phyloP scores from a whole-genome alignment of 2,329 filamentous ascomycete genomes.

The Aspergillus clavatus region DNA sequence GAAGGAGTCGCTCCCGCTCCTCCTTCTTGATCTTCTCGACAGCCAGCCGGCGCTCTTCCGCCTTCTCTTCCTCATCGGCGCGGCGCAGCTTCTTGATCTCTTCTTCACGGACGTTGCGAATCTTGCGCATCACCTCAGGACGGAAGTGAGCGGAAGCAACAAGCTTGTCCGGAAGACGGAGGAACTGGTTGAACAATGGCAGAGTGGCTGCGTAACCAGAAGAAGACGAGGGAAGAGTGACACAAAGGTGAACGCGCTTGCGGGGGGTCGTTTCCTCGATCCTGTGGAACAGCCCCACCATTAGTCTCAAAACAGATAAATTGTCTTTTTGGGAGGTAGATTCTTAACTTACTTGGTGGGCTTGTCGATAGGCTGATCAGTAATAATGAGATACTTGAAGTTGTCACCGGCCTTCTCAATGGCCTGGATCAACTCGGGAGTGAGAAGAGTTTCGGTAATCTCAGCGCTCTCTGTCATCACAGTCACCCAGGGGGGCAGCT shows the following conservation, averaged over 20 bases:
- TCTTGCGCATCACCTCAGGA: constrained; percentile 79
- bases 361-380: constrained; percentile 83
- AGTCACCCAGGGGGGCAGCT: constrained; percentile 83
- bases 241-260: constrained; percentile 79
- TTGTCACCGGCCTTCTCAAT: constrained; percentile 71
- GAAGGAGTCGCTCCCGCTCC: constrained; percentile 80
- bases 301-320: too few relatives aligned
- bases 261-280: constrained; percentile 77
- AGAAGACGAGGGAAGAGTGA: constrained; percentile 60
- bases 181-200: constrained; percentile 73
- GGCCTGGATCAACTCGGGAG: constrained; percentile 77
- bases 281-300: constrained; percentile 43
- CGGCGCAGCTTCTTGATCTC: constrained; percentile 75
- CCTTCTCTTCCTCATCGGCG: constrained; percentile 66
- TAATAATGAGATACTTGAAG: constrained; percentile 82
- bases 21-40: constrained; percentile 69
- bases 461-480: constrained; percentile 97
- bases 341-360: constrained; percentile 77
- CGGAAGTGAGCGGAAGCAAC: constrained; percentile 77
- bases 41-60: constrained; percentile 53
- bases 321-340: too few relatives aligned
- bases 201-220: constrained; percentile 61
- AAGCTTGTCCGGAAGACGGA: constrained; percentile 79
- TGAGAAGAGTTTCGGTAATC: constrained; percentile 81
- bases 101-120: constrained; percentile 73